Conservation (phyloP, 495 filamentous ascomycete genomes). For the Penicillium maclennaniae region DNA sequence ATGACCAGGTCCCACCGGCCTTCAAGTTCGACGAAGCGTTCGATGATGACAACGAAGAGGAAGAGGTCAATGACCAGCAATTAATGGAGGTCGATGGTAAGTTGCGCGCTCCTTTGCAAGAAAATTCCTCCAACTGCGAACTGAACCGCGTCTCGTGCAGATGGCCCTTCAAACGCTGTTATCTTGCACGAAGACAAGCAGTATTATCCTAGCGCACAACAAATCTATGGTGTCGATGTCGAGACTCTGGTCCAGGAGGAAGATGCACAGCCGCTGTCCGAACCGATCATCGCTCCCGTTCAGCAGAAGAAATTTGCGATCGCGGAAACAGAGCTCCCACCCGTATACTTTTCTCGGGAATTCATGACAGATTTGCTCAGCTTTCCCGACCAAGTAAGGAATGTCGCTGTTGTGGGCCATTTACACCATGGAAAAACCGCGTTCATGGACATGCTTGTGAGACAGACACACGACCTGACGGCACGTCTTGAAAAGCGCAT, state of each 20-base stretch:
- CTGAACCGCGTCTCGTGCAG: constrained; percentile 41
- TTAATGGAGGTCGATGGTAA: constrained; percentile 91
- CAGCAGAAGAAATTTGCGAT: constrained; percentile 93
- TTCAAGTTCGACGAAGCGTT: constrained; percentile 77
- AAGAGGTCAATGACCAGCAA: constrained; percentile 61
- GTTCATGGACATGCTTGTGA: constrained; percentile 96
- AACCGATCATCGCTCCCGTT: constrained; percentile 91
- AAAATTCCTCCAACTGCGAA: not conserved
- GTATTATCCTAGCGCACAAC: constrained; percentile 94
- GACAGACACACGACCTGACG: constrained; percentile 85
- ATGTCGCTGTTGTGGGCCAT: constrained; percentile 87
- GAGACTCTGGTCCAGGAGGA: constrained; percentile 97
- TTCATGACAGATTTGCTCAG: constrained; percentile 98
- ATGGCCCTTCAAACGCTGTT: constrained; percentile 95
- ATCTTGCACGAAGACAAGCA: constrained; percentile 98
- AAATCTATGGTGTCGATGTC: constrained; percentile 90
- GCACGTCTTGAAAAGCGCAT: constrained; percentile 72
- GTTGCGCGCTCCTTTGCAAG: constrained; percentile 11
- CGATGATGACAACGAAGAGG: constrained; percentile 60
- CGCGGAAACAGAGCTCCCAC: constrained; percentile 85
- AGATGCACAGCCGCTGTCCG: constrained; percentile 85
- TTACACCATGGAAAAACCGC: constrained; percentile 97
- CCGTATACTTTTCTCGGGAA: constrained; percentile 77
- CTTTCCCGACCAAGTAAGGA: constrained; percentile 89
- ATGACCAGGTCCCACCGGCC: constrained; percentile 64